Evolutionary conservation across 768 basidiomycete species (phyloP).

Genomic region (Mycena amicta): DNA sequence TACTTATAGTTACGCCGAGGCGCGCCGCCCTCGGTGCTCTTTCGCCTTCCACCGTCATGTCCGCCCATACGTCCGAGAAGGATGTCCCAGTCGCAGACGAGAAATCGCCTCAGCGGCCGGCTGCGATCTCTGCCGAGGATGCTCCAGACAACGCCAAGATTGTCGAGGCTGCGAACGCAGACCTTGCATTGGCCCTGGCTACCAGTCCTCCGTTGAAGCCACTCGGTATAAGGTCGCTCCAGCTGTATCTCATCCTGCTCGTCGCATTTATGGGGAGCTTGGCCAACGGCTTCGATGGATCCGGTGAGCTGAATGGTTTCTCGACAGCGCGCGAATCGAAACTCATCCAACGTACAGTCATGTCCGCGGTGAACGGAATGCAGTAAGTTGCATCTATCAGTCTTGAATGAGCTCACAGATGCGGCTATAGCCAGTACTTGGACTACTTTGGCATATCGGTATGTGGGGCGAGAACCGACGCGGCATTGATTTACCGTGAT

Average conservation of each 20-base stretch:
- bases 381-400: neutral
- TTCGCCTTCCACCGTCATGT: neutral
- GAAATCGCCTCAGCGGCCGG: conserved; percentile 3
- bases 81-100: conserved; percentile 3
- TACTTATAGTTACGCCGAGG: neutral
- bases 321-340: neutral
- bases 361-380: conserved; percentile 25
- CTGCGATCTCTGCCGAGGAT: neutral
- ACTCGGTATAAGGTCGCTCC: conserved; percentile 39
- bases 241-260: conserved; percentile 43
- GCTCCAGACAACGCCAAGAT: conserved; percentile 21
- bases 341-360: conserved; percentile 1
- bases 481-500: neutral
- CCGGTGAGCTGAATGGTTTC: conserved; percentile 31
- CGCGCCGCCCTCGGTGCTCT: neutral
- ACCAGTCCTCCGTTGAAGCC: conserved; percentile 45
- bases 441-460: conserved; percentile 16
- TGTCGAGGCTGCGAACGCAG: conserved; percentile 42
- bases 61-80: conserved; percentile 10
- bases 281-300: conserved; percentile 51
- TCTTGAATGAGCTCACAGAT: neutral
- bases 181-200: conserved; percentile 47
- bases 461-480: neutral
- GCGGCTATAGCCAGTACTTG: conserved; percentile 12
- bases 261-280: conserved; percentile 49